These are phyloP conservation scores for Silene coronaria DNA, from an alignment of 179 eudicot species.

Conservation along the genomic window DNA sequence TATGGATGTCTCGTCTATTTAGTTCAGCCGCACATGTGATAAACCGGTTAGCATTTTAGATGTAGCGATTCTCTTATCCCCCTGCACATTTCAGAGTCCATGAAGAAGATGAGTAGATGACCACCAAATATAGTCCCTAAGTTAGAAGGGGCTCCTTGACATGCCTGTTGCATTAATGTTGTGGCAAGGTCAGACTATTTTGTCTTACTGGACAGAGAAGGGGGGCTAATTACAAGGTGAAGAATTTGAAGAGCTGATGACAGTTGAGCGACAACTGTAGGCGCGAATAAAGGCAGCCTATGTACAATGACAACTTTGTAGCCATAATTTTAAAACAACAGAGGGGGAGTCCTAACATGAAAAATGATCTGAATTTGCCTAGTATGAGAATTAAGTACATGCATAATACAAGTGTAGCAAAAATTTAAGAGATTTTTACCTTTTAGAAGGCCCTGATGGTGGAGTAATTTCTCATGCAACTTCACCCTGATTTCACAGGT, in stretches of 20 bases:
- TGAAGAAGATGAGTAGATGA: background rate
- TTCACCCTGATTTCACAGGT: constrained; percentile 33
- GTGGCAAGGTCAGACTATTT: background rate
- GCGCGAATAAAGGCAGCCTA: background rate
- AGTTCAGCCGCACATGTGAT: background rate
- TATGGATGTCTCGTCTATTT: background rate
- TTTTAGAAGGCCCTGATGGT: too few species aligned
- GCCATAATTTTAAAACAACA: too few species aligned
- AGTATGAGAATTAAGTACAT: background rate
- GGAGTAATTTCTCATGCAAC: too few species aligned
- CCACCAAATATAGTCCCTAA: background rate
- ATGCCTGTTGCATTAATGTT: background rate
- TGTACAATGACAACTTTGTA: background rate
- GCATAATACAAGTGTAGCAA: background rate
- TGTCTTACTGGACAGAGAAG: background rate
- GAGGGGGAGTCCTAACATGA: background rate
- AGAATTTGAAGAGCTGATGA: background rate
- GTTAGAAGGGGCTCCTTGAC: background rate
- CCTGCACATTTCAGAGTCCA: background rate
- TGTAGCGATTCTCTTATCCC: background rate
- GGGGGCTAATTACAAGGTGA: background rate
- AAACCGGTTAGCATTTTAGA: background rate
- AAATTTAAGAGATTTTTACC: too few species aligned
- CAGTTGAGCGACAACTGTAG: background rate
- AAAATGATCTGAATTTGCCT: background rate